A percentile compares a stretch with the other conserved stretches of the same genome.
These are phyloP conservation scores for Cordyceps javanica DNA, from an alignment of 2,329 filamentous ascomycete genomes.

Conservation along the genomic window DNA sequence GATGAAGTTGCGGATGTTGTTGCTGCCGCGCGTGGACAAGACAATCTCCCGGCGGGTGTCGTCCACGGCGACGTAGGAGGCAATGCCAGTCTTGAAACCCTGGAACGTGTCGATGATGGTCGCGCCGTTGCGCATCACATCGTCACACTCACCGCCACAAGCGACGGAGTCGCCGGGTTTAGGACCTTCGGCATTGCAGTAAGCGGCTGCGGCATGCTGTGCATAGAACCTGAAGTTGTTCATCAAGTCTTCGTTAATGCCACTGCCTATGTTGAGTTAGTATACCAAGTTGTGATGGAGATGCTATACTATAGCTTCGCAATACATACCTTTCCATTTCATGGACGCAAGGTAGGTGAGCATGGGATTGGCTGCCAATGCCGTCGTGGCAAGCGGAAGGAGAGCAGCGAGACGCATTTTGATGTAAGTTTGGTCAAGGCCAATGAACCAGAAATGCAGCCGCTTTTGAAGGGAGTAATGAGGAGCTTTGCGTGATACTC, in stretches of 20 bases:
- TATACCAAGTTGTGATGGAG: neutral
- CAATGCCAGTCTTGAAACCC: conserved; percentile 37
- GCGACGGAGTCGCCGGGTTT: conserved; percentile 32
- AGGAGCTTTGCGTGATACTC: neutral
- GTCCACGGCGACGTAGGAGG: conserved; percentile 48
- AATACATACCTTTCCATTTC: conserved; percentile 29
- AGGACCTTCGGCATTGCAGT: conserved; percentile 43
- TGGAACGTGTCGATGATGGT: conserved; percentile 37
- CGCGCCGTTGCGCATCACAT: conserved; percentile 36
- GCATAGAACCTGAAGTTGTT: conserved; percentile 40
- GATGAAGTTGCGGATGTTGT: conserved; percentile 55
- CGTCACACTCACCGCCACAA: conserved; percentile 40
- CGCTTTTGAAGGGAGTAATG: neutral
- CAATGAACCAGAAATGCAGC: neutral
- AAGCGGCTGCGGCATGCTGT: conserved; percentile 46
- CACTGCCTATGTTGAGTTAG: conserved; percentile 10
- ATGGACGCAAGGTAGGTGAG: conserved; percentile 22
- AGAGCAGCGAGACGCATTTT: conserved; percentile 22
- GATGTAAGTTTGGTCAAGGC: too few relatives aligned
- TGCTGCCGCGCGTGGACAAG: conserved; percentile 53
- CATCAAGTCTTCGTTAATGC: conserved; percentile 27
- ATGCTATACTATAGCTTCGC: too few relatives aligned
- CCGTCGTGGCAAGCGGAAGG: conserved; percentile 22
- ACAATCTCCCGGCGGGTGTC: conserved; percentile 46
- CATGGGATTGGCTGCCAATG: conserved; percentile 21